Conservation (phyloP, 2,329 filamentous ascomycete species). For the Epicoccum nigrum region DNA sequence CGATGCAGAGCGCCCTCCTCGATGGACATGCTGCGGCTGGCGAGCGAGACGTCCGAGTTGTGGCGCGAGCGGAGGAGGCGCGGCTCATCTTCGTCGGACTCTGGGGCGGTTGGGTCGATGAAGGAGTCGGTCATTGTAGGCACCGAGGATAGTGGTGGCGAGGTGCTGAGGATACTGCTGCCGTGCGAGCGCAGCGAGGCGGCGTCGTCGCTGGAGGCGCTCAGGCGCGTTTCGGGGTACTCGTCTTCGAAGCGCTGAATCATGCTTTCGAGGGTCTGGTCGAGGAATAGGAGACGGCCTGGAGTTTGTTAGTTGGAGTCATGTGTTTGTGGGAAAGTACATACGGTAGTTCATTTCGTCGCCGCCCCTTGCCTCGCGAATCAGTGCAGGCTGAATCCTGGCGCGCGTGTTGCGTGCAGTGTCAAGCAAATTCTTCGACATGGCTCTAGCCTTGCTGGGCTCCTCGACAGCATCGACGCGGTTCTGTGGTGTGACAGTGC, state of each 20-base stretch:
- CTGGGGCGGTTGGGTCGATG: constrained; percentile 30
- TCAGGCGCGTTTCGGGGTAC: constrained; percentile 82
- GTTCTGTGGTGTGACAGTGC: constrained; percentile 60
- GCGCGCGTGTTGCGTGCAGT: constrained; percentile 88
- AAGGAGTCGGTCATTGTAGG: constrained; percentile 40
- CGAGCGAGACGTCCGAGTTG: constrained; percentile 71
- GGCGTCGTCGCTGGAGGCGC: constrained; percentile 37
- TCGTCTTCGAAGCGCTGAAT: constrained; percentile 96
- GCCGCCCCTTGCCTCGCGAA: constrained; percentile 71
- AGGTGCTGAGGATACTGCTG: constrained; percentile 41
- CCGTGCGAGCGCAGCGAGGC: constrained; percentile 35
- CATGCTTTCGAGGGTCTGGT: constrained; percentile 85
- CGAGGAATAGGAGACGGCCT: constrained; percentile 83
- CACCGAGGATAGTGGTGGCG: constrained; percentile 36
- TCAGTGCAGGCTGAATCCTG: constrained; percentile 81
- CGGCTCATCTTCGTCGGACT: constrained; percentile 52
- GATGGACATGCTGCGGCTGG: constrained; percentile 66
- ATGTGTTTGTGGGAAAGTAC: constrained; percentile 39
- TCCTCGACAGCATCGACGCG: constrained; percentile 28
- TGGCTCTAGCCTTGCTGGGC: constrained; percentile 64
- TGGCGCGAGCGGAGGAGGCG: constrained; percentile 61
- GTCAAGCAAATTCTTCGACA: constrained; percentile 87
- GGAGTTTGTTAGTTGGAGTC: constrained; percentile 23
- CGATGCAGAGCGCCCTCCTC: constrained; percentile 75
- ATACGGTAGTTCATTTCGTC: constrained; percentile 81